A percentile compares a stretch with the other conserved stretches of the same genome.
phyloP scores from a whole-genome alignment of 1,284 basidiomycete species.

The Cryptococcus depauperatus region DNA sequence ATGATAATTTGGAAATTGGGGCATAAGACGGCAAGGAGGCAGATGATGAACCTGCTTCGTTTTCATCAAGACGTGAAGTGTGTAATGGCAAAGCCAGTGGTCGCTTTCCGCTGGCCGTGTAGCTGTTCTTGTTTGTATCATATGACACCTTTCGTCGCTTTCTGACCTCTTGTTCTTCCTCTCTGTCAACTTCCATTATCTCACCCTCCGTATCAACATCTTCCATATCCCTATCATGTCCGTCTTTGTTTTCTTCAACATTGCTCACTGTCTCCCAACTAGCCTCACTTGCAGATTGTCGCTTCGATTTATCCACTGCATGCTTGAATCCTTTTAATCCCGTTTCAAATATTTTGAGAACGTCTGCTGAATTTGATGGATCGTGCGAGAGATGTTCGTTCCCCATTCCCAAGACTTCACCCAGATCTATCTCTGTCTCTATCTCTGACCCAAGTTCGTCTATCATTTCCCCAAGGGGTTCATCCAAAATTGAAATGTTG shows the following conservation, averaged over 20 bases:
- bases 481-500: constrained; percentile 8
- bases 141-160: too few relatives aligned
- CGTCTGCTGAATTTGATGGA: not conserved
- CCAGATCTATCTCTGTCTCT: constrained; percentile 11
- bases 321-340: not conserved
- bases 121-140: too few relatives aligned
- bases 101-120: too few relatives aligned
- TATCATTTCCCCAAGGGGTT: constrained; percentile 9
- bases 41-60: not conserved
- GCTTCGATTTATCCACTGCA: not conserved
- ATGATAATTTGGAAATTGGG: not conserved
- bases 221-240: constrained; percentile 7
- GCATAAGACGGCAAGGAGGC: not conserved
- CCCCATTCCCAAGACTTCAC: constrained; percentile 5
- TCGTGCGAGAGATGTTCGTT: not conserved
- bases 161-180: constrained; percentile 7
- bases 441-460: constrained; percentile 2
- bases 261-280: constrained; percentile 29
- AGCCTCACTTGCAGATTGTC: constrained; percentile 15
- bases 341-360: not conserved
- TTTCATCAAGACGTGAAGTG: not conserved
- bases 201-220: constrained; percentile 5
- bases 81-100: not conserved
- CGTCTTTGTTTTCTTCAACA: too few relatives aligned
- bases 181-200: constrained; percentile 1